Evolutionary conservation across 2,329 filamentous ascomycete species (phyloP), one percentile per base, ranked within the genome.

Genomic region (Sclerotinia borealis): DNA sequence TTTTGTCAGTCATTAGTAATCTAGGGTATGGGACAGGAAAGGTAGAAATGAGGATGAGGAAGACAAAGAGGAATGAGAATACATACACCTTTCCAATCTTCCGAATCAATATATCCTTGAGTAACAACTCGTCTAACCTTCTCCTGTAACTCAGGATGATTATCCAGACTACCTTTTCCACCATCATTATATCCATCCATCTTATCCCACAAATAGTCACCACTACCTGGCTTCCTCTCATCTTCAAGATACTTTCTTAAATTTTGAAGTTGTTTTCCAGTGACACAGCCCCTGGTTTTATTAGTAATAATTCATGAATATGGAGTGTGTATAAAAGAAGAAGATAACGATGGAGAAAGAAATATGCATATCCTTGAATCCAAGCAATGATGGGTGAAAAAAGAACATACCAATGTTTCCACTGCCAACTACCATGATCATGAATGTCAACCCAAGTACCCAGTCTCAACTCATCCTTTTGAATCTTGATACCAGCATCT

Each of bases 61-160:
- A 31, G 22, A 36, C n/a, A 4, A 15, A 51, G 7, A 55, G 4
- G 29, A 22, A 17, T 2, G 17, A 34, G 17, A 36, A 70, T 29
- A 80, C 89, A 78, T 82, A 96, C 92, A 15, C 92, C 92, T 39
- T 89, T 93, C 86, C 92, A 97, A 70, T 97, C 93, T 59, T 91
- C 88, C 48, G 91, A 82, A 69, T 90, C 88, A 70, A 98, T 88
- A 71, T 95, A 90, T 29, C 91, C 92, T 73, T 93, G 83, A 64
- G 83, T 81, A 29, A 97, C 76, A 59, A 89, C 91, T 51, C 83
- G 83, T 58, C 83, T 80, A 68, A 97, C 79, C 79, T 95, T 96
- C 50, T 84, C 84, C 76, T 93, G 85, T 1, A 85, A 71, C 2
- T 91, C 88, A 0, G 81, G 77, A 43, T 86, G 79, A 79, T 62